Percentiles rank a stretch among this genome's conserved stretches.
Conservation (phyloP, 176 grass and related monocot genomes). For the Echinochloa phyllopogon region DNA sequence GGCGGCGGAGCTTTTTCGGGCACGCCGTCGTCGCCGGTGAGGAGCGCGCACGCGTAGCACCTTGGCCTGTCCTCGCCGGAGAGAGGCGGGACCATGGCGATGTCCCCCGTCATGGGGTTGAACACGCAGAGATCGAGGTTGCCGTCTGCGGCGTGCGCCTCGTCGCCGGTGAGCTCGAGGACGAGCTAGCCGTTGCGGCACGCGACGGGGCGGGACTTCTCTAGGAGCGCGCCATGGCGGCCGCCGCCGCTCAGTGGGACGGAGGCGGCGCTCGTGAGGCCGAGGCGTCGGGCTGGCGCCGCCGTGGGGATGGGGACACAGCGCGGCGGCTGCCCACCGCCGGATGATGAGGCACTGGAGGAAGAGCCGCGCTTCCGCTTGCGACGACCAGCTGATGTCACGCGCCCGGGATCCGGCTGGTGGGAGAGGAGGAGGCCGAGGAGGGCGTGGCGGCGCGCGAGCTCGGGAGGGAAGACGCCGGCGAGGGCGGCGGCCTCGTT, state of each 20-base stretch:
- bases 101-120: background rate
- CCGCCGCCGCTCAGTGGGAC: background rate
- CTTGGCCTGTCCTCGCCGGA: background rate
- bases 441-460: background rate
- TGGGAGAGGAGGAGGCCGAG: constrained; percentile 30
- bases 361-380: no score
- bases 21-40: background rate
- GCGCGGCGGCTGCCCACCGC: no score
- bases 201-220: background rate
- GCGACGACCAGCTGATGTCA: no score
- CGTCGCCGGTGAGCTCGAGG: background rate
- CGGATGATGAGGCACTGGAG: no score
- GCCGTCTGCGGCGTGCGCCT: no score
- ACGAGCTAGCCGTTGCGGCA: background rate
- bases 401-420: no score
- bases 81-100: background rate
- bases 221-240: background rate
- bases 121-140: background rate
- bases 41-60: background rate
- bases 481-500: background rate
- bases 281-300: background rate
- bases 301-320: no score
- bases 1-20: background rate
- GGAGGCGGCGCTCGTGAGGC: background rate
- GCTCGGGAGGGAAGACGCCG: background rate